Evolutionary conservation across 345 rosid genomes (phyloP), one percentile per base, ranked within the genome.

Genomic region (Citrus unshiu): DNA sequence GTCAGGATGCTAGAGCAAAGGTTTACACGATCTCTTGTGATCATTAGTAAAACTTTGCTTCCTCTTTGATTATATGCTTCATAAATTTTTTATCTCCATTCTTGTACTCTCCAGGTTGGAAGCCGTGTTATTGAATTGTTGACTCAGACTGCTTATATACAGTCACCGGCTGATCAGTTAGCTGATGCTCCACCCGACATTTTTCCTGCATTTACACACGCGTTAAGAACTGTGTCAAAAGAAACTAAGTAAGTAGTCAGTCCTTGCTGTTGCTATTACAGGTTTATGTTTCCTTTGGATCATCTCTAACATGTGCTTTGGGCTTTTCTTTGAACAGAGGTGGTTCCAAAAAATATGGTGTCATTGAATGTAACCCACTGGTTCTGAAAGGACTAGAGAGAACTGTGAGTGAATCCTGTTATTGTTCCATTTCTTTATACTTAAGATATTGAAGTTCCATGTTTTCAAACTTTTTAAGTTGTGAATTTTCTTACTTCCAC

Each of bases 181-280:
- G 93, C 77, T 59, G 87, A 89, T 80, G 83, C 73, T 82, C 94
- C 92, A 60, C 97, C 98, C 79, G 97, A 94, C 80, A 80, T 93
- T 72, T 91, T 92, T 56, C 99, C 99, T 80, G 99, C 99, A 86
- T 96, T 96, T 91, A 58, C 80, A 72, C 99, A 96, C 81, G 82
- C 90, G 19, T 82, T 87, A 67, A 90, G 74, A 87, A 86, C 89
- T 57, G 73, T 85, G 83, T 73, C 83, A 22, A 85, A 86, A 74
- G 92, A 82, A 80, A 81, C 82, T 66, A 84, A 73, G 99, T 94
- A 80, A 82, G 93, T 72, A 65, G 70, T 81, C 65, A 59, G 81
- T 79, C 30, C 69, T 77, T 79, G 79, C 68, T 69, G 22, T 70
- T 32, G 81, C 39, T 66, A 60, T 35, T 34, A 51, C 78, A 66